A percentile compares a stretch with the other conserved stretches of the same genome.
Conservation (phyloP, 106 monocot genomes). For the Triglochin maritima region DNA sequence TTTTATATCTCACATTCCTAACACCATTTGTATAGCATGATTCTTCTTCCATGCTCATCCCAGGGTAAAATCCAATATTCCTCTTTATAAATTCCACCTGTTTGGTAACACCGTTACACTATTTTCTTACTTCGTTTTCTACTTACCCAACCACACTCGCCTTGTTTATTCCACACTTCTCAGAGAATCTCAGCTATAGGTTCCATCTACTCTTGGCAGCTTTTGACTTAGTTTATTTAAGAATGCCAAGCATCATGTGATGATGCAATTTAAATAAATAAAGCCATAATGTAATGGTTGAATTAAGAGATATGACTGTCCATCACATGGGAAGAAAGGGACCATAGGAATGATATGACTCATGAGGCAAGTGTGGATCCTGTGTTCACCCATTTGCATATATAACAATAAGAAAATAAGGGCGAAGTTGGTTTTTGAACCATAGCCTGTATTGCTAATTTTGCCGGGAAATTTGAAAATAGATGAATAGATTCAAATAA, state of each 20-base stretch:
- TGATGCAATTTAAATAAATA: background rate
- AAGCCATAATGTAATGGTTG: background rate
- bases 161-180: background rate
- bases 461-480: too few relatives aligned
- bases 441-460: background rate
- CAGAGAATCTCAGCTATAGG: conserved; percentile 10
- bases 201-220: conserved; percentile 3
- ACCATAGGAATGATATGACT: background rate
- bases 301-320: background rate
- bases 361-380: background rate
- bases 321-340: background rate
- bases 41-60: background rate
- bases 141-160: background rate
- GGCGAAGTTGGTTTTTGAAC: too few relatives aligned
- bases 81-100: background rate
- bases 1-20: background rate
- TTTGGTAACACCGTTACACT: too few relatives aligned
- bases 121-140: background rate
- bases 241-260: background rate
- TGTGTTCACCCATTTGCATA: background rate
- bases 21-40: background rate
- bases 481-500: too few relatives aligned
- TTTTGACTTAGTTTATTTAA: conserved; percentile 1
- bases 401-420: too few relatives aligned
- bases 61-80: background rate